Conservation (phyloP, 2,329 filamentous ascomycete genomes). For the Xylaria sp. region DNA sequence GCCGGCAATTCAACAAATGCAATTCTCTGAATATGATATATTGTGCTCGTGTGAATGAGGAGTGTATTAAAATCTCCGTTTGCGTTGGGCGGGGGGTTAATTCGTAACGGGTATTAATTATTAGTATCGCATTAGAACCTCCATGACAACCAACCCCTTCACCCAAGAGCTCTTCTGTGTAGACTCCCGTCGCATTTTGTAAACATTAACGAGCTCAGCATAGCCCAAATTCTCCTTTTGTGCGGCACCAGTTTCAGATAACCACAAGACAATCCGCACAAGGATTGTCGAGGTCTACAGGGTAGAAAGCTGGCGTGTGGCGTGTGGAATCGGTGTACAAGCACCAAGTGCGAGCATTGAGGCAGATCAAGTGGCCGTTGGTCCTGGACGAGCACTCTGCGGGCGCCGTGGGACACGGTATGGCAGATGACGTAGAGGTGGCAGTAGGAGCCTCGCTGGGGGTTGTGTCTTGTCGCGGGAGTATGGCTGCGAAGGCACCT, state of each 20-base stretch:
- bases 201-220: background rate
- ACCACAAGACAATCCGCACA: constrained; percentile 34
- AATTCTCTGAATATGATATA: background rate
- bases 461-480: constrained; percentile 25
- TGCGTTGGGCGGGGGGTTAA: background rate
- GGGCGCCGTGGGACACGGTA: constrained; percentile 37
- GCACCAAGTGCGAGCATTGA: constrained; percentile 39
- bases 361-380: constrained; percentile 36
- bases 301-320: constrained; percentile 36
- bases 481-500: constrained; percentile 20
- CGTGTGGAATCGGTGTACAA: constrained; percentile 34
- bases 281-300: constrained; percentile 33
- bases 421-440: constrained; percentile 14
- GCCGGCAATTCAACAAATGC: background rate
- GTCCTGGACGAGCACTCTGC: constrained; percentile 27
- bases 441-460: constrained; percentile 21
- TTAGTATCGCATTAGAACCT: background rate
- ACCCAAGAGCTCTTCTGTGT: background rate
- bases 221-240: background rate
- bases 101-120: background rate
- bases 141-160: background rate
- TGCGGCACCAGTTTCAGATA: background rate
- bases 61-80: background rate
- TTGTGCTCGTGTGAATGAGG: background rate
- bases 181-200: background rate